Percentiles rank a stretch among this genome's conserved stretches.
Conservation (phyloP, 2,329 filamentous ascomycete genomes). For the Sporothrix euskadiensis region DNA sequence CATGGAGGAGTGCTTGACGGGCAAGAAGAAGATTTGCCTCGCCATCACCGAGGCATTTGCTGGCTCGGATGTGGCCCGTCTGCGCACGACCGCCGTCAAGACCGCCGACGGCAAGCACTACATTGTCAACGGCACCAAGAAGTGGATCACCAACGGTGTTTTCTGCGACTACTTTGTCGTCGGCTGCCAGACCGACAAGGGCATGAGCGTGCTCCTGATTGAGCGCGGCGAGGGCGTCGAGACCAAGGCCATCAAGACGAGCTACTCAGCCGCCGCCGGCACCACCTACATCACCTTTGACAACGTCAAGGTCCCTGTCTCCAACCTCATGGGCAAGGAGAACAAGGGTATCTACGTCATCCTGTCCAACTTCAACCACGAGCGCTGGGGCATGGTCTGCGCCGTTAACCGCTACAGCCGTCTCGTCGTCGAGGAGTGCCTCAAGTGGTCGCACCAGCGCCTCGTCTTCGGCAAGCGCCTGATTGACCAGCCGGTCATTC, state of each 20-base stretch:
- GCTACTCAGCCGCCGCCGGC: slow-evolving; percentile 75
- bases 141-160: slow-evolving; percentile 71
- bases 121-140: slow-evolving; percentile 72
- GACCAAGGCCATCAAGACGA: slow-evolving; percentile 76
- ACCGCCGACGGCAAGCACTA: slow-evolving; percentile 74
- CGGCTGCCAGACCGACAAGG: slow-evolving; percentile 76
- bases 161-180: slow-evolving; percentile 83
- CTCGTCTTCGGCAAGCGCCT: slow-evolving; percentile 81
- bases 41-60: slow-evolving; percentile 89
- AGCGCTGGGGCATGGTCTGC: slow-evolving; percentile 74
- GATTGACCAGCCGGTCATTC: slow-evolving; percentile 79
- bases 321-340: slow-evolving; percentile 76
- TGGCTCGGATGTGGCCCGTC: slow-evolving; percentile 76
- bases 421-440: slow-evolving; percentile 74
- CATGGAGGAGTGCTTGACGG: slow-evolving; percentile 70
- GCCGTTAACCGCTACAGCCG: slow-evolving; percentile 65
- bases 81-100: slow-evolving; percentile 76
- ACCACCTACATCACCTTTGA: slow-evolving; percentile 81
- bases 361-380: slow-evolving; percentile 86
- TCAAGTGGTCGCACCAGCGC: slow-evolving; percentile 88
- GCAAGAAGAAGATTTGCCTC: slow-evolving; percentile 84
- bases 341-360: slow-evolving; percentile 85
- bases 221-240: slow-evolving; percentile 72
- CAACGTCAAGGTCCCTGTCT: slow-evolving; percentile 80
- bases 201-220: slow-evolving; percentile 75